Conservation (phyloP, 2,329 filamentous ascomycete genomes). For the Immersiporthe knoxdaviesiana region DNA sequence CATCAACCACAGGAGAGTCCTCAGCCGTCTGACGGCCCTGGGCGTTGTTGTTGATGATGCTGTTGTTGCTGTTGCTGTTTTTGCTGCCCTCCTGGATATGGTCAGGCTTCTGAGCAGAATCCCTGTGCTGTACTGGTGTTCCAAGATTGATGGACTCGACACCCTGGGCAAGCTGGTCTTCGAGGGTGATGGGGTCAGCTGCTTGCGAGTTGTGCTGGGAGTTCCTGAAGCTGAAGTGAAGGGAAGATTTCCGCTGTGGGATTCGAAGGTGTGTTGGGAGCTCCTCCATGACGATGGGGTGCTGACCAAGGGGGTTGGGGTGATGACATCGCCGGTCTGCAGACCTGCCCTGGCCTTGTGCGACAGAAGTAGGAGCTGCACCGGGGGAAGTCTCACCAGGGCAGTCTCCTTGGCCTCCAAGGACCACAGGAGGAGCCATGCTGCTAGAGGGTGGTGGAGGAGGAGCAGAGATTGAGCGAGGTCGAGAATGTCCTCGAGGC, state of each 20-base stretch:
- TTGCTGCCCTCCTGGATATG: background rate
- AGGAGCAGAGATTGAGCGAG: constrained; percentile 19
- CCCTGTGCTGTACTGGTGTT: background rate
- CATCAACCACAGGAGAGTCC: background rate
- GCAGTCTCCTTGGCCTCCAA: background rate
- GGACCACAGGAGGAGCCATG: background rate
- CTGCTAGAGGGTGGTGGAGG: background rate
- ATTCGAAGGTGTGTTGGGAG: constrained; percentile 1
- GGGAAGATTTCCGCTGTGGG: constrained; percentile 22
- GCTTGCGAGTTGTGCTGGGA: constrained; percentile 5
- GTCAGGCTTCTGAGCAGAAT: background rate
- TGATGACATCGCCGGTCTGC: constrained; percentile 8
- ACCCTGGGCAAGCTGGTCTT: constrained; percentile 14
- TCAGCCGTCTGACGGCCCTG: background rate
- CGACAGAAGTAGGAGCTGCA: background rate
- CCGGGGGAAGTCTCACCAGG: background rate
- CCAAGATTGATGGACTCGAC: constrained; percentile 4
- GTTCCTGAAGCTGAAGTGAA: constrained; percentile 9
- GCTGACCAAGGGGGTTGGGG: constrained; percentile 25
- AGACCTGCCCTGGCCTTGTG: background rate
- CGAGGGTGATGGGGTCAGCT: background rate
- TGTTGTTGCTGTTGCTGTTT: background rate
- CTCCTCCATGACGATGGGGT: constrained; percentile 19
- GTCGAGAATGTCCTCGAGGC: background rate
- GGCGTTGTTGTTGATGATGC: background rate